These are phyloP conservation scores for Aspergillus jensenii DNA, from an alignment of 2,329 filamentous ascomycete genomes.

Conservation along the genomic window DNA sequence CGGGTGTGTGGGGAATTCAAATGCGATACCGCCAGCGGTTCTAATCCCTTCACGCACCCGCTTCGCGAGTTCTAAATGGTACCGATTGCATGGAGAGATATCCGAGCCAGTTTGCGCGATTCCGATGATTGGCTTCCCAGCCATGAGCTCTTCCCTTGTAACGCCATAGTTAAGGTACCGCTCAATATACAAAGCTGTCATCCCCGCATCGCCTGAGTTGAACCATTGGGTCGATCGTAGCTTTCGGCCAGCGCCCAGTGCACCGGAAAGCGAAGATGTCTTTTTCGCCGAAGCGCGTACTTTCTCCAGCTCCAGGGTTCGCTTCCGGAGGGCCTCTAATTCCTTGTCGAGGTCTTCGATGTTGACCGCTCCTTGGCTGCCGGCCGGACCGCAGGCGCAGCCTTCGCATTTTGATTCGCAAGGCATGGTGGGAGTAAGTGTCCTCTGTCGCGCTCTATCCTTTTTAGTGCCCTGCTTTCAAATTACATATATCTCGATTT, in stretches of 20 bases:
- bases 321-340: constrained; percentile 37
- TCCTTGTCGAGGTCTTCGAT: constrained; percentile 45
- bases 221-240: constrained; percentile 49
- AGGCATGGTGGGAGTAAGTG: constrained; percentile 12
- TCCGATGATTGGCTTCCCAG: constrained; percentile 52
- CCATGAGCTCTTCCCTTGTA: constrained; percentile 50
- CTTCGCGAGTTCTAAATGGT: constrained; percentile 52
- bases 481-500: neutral
- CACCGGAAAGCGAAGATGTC: neutral
- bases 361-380: constrained; percentile 24
- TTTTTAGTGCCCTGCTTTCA: neutral
- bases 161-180: constrained; percentile 53
- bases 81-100: constrained; percentile 51
- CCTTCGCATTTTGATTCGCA: constrained; percentile 29
- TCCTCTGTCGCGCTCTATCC: neutral
- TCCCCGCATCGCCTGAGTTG: constrained; percentile 43
- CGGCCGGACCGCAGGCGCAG: constrained; percentile 31
- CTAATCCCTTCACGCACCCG: constrained; percentile 53
- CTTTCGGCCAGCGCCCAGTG: constrained; percentile 21
- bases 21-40: constrained; percentile 49
- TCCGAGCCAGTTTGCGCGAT: constrained; percentile 55
- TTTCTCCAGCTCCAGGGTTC: constrained; percentile 39
- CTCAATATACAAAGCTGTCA: constrained; percentile 52
- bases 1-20: constrained; percentile 55
- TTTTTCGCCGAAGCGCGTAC: constrained; percentile 30